Base-by-base conservation (phyloP, 352 stramenopile species). In the Elongisporangium undulatum region DNA sequence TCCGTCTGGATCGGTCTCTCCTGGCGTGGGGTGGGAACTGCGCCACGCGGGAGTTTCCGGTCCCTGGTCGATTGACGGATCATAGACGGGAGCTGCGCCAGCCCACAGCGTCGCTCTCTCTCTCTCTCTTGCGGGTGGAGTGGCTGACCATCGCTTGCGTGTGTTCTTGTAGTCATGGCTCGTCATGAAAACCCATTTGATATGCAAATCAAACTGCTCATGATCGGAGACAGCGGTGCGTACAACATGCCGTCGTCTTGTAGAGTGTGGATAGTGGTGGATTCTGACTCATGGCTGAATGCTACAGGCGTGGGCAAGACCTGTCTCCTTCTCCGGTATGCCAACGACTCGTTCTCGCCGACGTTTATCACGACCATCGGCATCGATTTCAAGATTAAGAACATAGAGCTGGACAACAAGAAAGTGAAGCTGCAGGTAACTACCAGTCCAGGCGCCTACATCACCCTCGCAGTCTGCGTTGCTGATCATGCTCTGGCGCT, bases 131-230 rank as follows among this genome's bases (percentile, higher is more conserved):
- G 38, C 39, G 61, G 59, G 75, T 57, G 67, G 59, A 29, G 49
- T 60, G 62, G 56, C 49, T 61, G 50, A 66, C 62, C 56, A 70
- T 45, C 8, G 13, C 1, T 41, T 2, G 4, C 29, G 8, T 13
- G 29, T 41, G 13, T 41, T 41, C 26, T 34, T 34, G 29, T 41
- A 41, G 29, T 41, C 49, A 96, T 96, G 90, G 88, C 90, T 59
- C 85, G 85, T 62, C 85, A 96, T 75, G 87, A 96, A 39, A 96
- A 96, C 68, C 88, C 86, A 15, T 98, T 98, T 66, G 95, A 98
- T 69, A 98, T 98, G 90, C 96, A 98, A 80, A 98, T 98, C 69
- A 99, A 99, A 70, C 77, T 99, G 61, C 82, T 99, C 49, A 99
- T 98, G 92, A 98, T 99, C 59, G 96, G 96, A 23, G 95, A 99